A percentile compares a stretch with the other conserved stretches of the same genome.
Conservation (phyloP, 169 alveolate species). For the Besnoitia besnoiti region DNA sequence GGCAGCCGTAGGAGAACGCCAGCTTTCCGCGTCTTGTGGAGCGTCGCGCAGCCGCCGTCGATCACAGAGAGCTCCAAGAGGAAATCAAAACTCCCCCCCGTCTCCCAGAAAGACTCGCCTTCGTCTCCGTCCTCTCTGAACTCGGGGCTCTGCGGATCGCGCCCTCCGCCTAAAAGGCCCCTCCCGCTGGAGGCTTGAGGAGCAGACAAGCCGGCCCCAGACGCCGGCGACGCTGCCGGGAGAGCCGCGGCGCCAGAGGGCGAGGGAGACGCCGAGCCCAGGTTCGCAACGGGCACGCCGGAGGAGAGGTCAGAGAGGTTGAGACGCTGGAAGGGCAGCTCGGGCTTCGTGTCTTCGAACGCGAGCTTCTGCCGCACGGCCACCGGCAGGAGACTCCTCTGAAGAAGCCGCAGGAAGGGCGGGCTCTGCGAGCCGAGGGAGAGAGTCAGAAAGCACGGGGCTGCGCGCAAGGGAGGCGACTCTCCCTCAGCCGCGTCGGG, state of each 20-base stretch:
- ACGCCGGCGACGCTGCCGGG: neutral
- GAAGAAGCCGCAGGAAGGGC: neutral
- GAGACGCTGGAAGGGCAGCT: neutral
- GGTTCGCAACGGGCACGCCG: no score
- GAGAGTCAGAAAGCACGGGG: neutral
- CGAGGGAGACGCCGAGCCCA: neutral
- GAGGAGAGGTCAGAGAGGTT: conserved; percentile 7
- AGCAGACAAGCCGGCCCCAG: neutral
- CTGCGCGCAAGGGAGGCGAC: neutral
- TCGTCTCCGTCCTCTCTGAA: neutral
- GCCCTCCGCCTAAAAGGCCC: neutral
- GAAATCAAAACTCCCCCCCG: conserved; percentile 2
- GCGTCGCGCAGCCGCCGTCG: conserved; percentile 29
- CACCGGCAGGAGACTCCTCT: neutral
- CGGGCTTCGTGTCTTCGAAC: neutral
- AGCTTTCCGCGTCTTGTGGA: conserved; percentile 22
- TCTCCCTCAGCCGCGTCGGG: neutral
- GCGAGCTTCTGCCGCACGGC: neutral
- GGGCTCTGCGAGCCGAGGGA: neutral
- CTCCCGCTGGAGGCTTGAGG: neutral
- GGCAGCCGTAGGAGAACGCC: conserved; percentile 22
- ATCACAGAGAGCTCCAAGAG: conserved; percentile 16
- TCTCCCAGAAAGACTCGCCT: neutral
- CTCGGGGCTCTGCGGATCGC: neutral
- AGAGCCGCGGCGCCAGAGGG: neutral